Base-by-base conservation (phyloP, 176 grass and related monocot genomes). In the Aegilops sharonensis region DNA sequence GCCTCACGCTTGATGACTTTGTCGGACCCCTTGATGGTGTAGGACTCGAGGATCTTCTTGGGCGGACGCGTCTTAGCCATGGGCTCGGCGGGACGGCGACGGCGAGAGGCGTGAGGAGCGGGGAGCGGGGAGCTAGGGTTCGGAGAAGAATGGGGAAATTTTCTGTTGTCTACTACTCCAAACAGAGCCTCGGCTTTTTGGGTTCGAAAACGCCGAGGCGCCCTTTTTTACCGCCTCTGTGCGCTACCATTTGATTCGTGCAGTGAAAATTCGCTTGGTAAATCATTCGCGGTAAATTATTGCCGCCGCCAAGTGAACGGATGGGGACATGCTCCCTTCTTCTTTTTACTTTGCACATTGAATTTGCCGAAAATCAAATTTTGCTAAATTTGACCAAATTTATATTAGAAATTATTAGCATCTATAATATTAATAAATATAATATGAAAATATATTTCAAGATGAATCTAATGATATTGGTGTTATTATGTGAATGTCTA, bases 21-120 rank as follows among this genome's bases (percentile, higher is more conserved):
- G 73, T 97, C 91, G 23, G 95, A 78, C 12, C 95, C 95, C 89
- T 97, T 97, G 89, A 97, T 97, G 75, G 92, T 92, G 63, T 97
- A 94, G 68, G 88, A 92, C 77, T 97, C 95, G 48, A 97, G 92
- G 78, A 90, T 94, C 85, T 81, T 84, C 88, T 97, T 97, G 78
- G 95, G 85, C 39, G 92, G 86, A 25, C 94, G 90, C 42, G 88
- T 82, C 84, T 94, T 97, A 30, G 94, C 86, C 94, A 97, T 97
- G 85, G 79, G 6, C 31, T 60, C 61, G 30, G 52, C 11, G 18
- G 39, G 73, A 24, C 78, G 31, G 80, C 61, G 85, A 78, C 24
- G 47, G 87, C 54, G 7, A 65, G 48, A 5, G 88, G 35, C 8
- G 25, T 57, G 31, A 3, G 66, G 31, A 18, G 50, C 50, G 32